Evolutionary conservation across 768 basidiomycete species (phyloP).

Genomic region (Plicaturopsis crispa): DNA sequence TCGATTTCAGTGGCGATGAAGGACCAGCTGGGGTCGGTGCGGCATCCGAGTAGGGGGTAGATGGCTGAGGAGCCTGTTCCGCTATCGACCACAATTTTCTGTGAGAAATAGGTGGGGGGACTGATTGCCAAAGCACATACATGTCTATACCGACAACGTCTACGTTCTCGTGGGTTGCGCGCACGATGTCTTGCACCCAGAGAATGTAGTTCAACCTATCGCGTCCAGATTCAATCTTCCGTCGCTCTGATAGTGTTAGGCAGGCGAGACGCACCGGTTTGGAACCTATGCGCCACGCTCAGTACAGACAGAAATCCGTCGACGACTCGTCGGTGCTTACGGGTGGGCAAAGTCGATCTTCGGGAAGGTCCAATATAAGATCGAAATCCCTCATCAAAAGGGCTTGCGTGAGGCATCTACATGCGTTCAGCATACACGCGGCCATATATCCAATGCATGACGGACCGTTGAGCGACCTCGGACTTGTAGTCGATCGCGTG

Average conservation of each 20-base stretch:
- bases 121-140: conserved; percentile 32
- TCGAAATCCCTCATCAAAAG: conserved; percentile 71
- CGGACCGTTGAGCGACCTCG: conserved; percentile 60
- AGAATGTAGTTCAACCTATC: conserved; percentile 79
- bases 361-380: conserved; percentile 51
- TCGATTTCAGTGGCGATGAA: conserved; percentile 80
- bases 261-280: conserved; percentile 42
- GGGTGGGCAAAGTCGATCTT: conserved; percentile 80
- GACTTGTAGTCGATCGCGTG: conserved; percentile 70
- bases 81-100: conserved; percentile 27
- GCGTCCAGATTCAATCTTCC: neutral
- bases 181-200: conserved; percentile 71
- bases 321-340: conserved; percentile 14
- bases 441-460: neutral
- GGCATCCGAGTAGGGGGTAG: conserved; percentile 73
- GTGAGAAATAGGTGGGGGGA: neutral
- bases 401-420: conserved; percentile 72
- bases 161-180: conserved; percentile 17
- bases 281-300: conserved; percentile 51
- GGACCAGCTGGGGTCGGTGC: conserved; percentile 41
- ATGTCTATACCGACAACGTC: conserved; percentile 60
- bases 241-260: neutral
- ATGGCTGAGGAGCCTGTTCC: conserved; percentile 91
- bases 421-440: conserved; percentile 9
- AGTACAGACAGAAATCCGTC: neutral